Evolutionary conservation across 2,329 filamentous ascomycete genomes (phyloP).

Genomic region (Paecilomyces sp.): DNA sequence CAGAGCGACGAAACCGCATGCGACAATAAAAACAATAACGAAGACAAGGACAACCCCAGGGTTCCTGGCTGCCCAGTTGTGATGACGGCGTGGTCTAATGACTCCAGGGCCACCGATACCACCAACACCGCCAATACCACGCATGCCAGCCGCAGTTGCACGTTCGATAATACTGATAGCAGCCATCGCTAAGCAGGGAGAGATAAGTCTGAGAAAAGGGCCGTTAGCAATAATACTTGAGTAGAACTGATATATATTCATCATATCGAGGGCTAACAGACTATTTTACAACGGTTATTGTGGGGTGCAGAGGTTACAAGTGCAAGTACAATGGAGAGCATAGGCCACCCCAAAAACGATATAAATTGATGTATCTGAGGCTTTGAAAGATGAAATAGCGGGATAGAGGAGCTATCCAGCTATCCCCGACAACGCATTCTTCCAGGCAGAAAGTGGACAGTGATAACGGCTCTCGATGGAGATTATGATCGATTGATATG

Average conservation of each 20-base stretch:
- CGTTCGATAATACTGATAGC: neutral
- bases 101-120: neutral
- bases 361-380: neutral
- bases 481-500: neutral
- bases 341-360: neutral
- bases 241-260: neutral
- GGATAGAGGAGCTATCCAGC: neutral
- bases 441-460: neutral
- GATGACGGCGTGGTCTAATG: neutral
- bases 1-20: slow-evolving; percentile 42
- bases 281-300: neutral
- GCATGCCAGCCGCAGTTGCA: neutral
- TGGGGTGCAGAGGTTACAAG: neutral
- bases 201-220: neutral
- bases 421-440: neutral
- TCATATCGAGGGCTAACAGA: neutral
- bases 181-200: neutral
- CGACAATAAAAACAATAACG: slow-evolving; percentile 53
- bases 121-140: neutral
- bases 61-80: slow-evolving; percentile 52
- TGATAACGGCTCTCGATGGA: neutral
- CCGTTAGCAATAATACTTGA: neutral
- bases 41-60: slow-evolving; percentile 58
- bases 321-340: neutral
- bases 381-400: neutral